Evolutionary conservation across 768 basidiomycete genomes (phyloP).

Genomic region (Amanita pseudoporphyria): DNA sequence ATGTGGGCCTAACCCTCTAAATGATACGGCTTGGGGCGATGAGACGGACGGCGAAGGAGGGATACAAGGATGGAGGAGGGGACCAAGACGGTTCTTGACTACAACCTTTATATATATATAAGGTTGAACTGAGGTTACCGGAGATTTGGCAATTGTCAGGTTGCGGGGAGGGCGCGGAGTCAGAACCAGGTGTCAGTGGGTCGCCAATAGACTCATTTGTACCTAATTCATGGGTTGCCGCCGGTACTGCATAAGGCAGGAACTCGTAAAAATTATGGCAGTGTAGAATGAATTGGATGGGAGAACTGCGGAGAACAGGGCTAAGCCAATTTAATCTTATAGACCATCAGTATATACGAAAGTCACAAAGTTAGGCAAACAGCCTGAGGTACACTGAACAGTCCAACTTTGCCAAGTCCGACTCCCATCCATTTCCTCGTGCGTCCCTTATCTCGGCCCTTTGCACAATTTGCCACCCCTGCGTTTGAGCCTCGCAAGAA

Average conservation of each 20-base stretch:
- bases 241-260: constrained; percentile 2
- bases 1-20: neutral
- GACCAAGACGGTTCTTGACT: constrained; percentile 16
- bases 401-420: too few relatives aligned
- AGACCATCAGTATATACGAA: too few relatives aligned
- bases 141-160: constrained; percentile 16
- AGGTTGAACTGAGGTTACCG: constrained; percentile 16
- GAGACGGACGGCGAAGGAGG: constrained; percentile 9
- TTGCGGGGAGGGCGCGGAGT: constrained; percentile 10
- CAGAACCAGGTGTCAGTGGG: constrained; percentile 4
- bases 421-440: too few relatives aligned
- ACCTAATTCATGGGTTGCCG: constrained; percentile 6
- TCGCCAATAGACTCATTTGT: constrained; percentile 6
- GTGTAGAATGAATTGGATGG: neutral
- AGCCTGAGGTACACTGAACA: too few relatives aligned
- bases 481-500: neutral
- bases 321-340: neutral
- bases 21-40: neutral
- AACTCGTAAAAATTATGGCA: neutral
- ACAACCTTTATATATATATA: constrained; percentile 19
- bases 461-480: neutral
- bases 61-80: constrained; percentile 10
- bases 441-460: too few relatives aligned
- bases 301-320: neutral
- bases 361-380: neutral